These are phyloP conservation scores for Inosperma sp. DNA, from an alignment of 768 basidiomycete genomes.

Conservation along the genomic window DNA sequence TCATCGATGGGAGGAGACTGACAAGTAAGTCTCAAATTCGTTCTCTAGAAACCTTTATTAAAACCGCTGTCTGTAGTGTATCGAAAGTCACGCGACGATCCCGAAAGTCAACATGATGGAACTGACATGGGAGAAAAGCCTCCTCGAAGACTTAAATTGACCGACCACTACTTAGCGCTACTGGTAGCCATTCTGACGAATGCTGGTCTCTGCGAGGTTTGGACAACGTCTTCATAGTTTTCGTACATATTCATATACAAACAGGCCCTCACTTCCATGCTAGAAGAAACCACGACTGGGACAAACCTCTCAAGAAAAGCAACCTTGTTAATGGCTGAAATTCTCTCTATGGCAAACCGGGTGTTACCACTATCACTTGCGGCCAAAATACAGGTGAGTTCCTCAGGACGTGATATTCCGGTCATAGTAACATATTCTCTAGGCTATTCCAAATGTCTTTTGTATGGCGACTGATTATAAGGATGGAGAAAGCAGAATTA, in stretches of 20 bases:
- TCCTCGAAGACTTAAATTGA: slow-evolving; percentile 64
- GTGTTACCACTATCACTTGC: slow-evolving; percentile 80
- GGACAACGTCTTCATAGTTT: slow-evolving; percentile 20
- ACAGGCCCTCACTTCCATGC: slow-evolving; percentile 80
- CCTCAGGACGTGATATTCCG: neutral
- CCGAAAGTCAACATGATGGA: slow-evolving; percentile 30
- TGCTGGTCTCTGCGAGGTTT: slow-evolving; percentile 83
- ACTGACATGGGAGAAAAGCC: slow-evolving; percentile 43
- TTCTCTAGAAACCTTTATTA: neutral
- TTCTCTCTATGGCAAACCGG: slow-evolving; percentile 83
- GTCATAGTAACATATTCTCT: neutral
- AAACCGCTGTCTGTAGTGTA: slow-evolving; percentile 48
- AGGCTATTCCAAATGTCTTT: slow-evolving; percentile 86
- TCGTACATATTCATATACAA: slow-evolving; percentile 1
- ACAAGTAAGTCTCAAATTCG: slow-evolving; percentile 51
- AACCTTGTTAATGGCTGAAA: slow-evolving; percentile 84
- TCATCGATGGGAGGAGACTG: slow-evolving; percentile 81
- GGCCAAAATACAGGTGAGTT: slow-evolving; percentile 71
- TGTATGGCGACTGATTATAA: slow-evolving; percentile 76
- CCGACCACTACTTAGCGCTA: slow-evolving; percentile 90
- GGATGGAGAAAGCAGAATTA: slow-evolving; percentile 71
- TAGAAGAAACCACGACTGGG: slow-evolving; percentile 73
- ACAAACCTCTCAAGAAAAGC: slow-evolving; percentile 83
- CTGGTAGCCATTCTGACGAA: slow-evolving; percentile 80
- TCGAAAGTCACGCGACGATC: slow-evolving; percentile 46